Evolutionary conservation across 257 asterid species (phyloP).

Genomic region (Fraxinus pennsylvanica): DNA sequence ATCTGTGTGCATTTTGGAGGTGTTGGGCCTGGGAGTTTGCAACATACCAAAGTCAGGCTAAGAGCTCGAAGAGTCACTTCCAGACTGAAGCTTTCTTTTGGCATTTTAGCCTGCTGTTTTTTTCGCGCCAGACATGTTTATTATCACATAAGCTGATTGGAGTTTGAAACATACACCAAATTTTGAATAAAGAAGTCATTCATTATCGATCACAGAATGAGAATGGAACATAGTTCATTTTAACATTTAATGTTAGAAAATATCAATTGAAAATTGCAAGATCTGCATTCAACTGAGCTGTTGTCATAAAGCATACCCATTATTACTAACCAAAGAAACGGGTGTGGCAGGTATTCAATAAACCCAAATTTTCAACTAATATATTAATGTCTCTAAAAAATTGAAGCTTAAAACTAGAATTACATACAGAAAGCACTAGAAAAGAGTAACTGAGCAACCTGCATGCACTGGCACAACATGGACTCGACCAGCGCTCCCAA

Average conservation of each 20-base stretch:
- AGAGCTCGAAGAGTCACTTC: too few relatives aligned
- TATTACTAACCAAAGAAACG: not conserved
- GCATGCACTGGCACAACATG: constrained; percentile 87
- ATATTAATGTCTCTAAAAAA: not conserved
- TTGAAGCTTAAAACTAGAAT: not conserved
- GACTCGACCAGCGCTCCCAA: constrained; percentile 75
- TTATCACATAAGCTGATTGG: too few relatives aligned
- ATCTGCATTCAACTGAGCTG: constrained; percentile 7
- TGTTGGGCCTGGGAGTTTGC: too few relatives aligned
- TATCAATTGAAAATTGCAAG: not conserved
- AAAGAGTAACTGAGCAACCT: constrained; percentile 45
- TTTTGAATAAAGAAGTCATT: too few relatives aligned
- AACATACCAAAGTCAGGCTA: too few relatives aligned
- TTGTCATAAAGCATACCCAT: constrained; percentile 9
- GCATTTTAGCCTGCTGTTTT: too few relatives aligned
- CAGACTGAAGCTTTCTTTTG: too few relatives aligned
- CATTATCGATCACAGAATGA: too few relatives aligned
- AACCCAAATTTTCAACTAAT: not conserved
- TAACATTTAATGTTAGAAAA: constrained; percentile 2
- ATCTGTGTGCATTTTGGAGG: too few relatives aligned
- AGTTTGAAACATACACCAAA: too few relatives aligned
- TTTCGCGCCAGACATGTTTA: too few relatives aligned
- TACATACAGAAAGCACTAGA: not conserved
- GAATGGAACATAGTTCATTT: not conserved
- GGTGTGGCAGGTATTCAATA: constrained; percentile 8